A percentile compares a stretch with the other conserved stretches of the same genome.
These are phyloP conservation scores for Rhizopogon rudus DNA, from an alignment of 768 basidiomycete genomes.

Conservation along the genomic window DNA sequence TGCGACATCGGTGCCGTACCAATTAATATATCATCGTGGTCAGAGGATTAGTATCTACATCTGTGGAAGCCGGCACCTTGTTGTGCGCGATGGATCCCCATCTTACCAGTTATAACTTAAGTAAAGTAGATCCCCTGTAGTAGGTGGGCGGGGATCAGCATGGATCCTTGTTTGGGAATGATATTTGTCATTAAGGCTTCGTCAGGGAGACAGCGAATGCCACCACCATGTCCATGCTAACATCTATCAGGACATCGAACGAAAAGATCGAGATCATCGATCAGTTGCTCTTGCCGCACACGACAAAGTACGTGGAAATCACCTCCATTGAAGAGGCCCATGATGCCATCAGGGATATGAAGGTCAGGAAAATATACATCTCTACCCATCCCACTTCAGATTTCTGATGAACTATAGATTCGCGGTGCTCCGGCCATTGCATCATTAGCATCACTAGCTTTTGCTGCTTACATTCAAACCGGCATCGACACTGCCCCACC, in stretches of 20 bases:
- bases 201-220: too few species aligned
- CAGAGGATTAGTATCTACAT: too few species aligned
- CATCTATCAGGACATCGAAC: conserved; percentile 40
- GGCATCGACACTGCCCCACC: conserved; percentile 40
- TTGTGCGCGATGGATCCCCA: too few species aligned
- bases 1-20: too few species aligned
- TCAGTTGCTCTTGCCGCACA: conserved; percentile 82
- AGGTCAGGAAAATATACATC: conserved; percentile 41
- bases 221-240: conserved; percentile 17
- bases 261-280: conserved; percentile 80
- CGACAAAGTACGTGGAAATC: conserved; percentile 61
- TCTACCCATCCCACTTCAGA: neutral
- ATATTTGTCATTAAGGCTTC: too few species aligned
- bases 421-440: conserved; percentile 96
- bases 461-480: conserved; percentile 59
- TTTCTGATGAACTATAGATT: conserved; percentile 40
- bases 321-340: conserved; percentile 78
- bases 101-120: too few species aligned
- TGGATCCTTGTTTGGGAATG: too few species aligned
- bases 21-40: too few species aligned
- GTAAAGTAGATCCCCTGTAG: too few species aligned
- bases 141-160: too few species aligned
- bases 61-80: too few species aligned
- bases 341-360: conserved; percentile 96
- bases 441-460: conserved; percentile 79